Conservation (phyloP, 352 stramenopile genomes). For the Phytopythium ostracodes region DNA sequence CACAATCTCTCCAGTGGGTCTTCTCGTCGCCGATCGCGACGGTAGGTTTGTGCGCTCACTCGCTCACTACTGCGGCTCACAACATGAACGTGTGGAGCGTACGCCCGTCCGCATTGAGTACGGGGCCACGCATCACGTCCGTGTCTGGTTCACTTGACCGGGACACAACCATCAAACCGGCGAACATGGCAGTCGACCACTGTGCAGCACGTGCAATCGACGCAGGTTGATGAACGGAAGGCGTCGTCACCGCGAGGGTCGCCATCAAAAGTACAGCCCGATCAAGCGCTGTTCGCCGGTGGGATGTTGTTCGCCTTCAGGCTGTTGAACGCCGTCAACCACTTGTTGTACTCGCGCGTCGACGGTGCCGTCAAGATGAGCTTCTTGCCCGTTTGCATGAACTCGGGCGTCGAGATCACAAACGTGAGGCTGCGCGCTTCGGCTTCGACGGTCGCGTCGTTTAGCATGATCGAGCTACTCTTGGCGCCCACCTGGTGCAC, state of each 20-base stretch:
- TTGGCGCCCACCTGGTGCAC: conserved; percentile 70
- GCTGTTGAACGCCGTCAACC: conserved; percentile 59
- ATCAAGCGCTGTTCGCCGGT: conserved; percentile 42
- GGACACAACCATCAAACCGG: background rate
- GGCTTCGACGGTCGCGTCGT: conserved; percentile 57
- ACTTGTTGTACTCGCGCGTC: conserved; percentile 84
- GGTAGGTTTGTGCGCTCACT: background rate
- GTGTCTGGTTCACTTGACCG: background rate
- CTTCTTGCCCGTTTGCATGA: conserved; percentile 71
- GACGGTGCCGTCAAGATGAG: conserved; percentile 72
- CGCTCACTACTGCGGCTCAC: too few species aligned
- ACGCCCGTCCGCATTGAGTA: too few species aligned
- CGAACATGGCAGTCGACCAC: too few species aligned
- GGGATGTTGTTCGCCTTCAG: conserved; percentile 23
- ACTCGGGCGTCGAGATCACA: conserved; percentile 74
- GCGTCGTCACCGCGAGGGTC: too few species aligned
- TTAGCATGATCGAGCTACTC: conserved; percentile 63
- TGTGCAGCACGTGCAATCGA: too few species aligned
- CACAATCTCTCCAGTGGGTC: background rate
- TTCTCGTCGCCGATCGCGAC: background rate
- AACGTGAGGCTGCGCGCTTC: conserved; percentile 69
- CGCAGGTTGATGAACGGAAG: too few species aligned
- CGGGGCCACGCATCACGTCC: background rate
- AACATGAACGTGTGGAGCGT: too few species aligned
- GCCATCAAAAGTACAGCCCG: background rate